Evolutionary conservation across 1,284 basidiomycete species (phyloP).

Genomic region (Ceratobasidium sp.): DNA sequence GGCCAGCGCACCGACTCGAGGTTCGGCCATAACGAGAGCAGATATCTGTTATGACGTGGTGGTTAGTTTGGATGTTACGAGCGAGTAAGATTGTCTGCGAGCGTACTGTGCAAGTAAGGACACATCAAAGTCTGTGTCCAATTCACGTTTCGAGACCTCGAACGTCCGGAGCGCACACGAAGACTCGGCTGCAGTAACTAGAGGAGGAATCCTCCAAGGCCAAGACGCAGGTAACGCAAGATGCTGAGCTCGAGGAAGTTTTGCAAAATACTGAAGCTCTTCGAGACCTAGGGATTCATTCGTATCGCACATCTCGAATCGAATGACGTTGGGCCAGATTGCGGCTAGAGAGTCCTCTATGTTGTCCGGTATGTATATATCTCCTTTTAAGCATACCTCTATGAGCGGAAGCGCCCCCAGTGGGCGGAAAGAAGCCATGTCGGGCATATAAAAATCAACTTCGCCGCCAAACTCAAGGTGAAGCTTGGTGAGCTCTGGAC

Average conservation of each 20-base stretch:
- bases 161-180: neutral
- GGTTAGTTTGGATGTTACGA: neutral
- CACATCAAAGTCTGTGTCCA: neutral
- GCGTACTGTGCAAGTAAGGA: neutral
- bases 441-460: neutral
- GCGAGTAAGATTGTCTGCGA: neutral
- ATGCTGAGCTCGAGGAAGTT: neutral
- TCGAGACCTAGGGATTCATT: neutral
- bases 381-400: neutral
- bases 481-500: neutral
- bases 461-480: neutral
- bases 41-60: neutral
- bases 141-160: too few species aligned
- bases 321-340: neutral
- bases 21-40: slow-evolving; percentile 1
- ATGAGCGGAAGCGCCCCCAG: neutral
- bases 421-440: neutral
- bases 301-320: neutral
- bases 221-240: neutral
- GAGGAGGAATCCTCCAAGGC: neutral
- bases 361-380: neutral
- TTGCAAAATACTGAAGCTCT: neutral
- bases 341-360: neutral
- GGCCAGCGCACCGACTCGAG: neutral
- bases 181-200: neutral